Evolutionary conservation across 495 filamentous ascomycete genomes (phyloP).

Genomic region (Aspergillus affinis): DNA sequence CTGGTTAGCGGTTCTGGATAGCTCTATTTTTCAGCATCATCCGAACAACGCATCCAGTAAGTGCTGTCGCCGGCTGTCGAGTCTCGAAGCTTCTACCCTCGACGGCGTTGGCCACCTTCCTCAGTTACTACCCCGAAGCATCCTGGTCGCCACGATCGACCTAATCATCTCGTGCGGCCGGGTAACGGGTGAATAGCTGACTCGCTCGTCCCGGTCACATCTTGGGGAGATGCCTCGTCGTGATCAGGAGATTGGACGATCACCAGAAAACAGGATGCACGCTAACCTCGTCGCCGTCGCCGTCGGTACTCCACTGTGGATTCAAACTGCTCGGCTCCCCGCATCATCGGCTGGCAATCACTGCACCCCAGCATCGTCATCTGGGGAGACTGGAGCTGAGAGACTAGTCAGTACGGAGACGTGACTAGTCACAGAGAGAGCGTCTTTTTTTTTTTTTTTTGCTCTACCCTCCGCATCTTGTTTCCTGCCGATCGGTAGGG

Average conservation of each 20-base stretch:
- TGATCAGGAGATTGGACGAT: not conserved
- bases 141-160: not conserved
- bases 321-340: conserved; percentile 54
- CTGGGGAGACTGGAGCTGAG: too few species aligned
- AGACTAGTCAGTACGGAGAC: too few species aligned
- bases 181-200: not conserved
- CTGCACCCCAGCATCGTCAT: not conserved
- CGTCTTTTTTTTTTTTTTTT: too few species aligned
- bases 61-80: not conserved
- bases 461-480: too few species aligned
- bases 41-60: not conserved
- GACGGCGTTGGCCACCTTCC: too few species aligned
- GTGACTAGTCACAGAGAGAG: too few species aligned
- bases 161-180: not conserved
- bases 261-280: not conserved
- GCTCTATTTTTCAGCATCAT: not conserved
- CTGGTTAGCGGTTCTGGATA: not conserved
- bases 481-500: too few species aligned
- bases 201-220: not conserved
- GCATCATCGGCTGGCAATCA: conserved; percentile 3
- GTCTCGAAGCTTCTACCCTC: too few species aligned
- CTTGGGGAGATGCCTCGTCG: not conserved
- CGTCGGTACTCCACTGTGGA: conserved; percentile 54
- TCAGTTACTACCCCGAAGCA: too few species aligned
- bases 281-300: not conserved